Evolutionary conservation across 257 asterid species (phyloP).

Genomic region (Lantana camara): DNA sequence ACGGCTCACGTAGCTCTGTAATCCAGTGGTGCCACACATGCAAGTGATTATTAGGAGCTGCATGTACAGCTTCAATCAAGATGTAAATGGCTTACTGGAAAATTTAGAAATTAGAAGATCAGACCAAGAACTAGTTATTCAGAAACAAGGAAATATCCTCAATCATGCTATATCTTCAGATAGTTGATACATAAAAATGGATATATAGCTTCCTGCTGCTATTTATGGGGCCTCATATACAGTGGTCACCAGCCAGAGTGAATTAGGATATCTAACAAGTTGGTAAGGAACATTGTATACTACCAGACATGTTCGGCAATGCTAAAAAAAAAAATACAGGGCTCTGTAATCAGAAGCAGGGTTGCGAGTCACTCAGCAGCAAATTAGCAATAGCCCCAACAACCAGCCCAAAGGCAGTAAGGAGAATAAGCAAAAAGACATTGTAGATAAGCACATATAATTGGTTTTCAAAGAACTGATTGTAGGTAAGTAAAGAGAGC

Average conservation of each 20-base stretch:
- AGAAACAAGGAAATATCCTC: background rate
- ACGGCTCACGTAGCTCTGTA: background rate
- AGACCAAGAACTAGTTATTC: no score
- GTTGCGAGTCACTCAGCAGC: no score
- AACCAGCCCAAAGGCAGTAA: no score
- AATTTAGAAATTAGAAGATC: background rate
- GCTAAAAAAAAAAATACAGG: no score
- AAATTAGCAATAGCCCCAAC: no score
- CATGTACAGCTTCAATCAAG: background rate
- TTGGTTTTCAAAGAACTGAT: no score
- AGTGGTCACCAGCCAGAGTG: background rate
- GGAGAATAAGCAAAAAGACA: no score
- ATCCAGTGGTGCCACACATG: background rate
- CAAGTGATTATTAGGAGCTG: constrained; percentile 4
- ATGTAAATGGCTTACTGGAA: background rate
- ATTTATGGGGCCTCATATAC: background rate
- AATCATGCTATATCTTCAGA: background rate
- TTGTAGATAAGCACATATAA: no score
- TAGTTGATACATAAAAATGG: background rate
- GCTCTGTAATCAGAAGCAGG: no score
- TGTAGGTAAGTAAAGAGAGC: no score
- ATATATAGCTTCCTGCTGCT: background rate
- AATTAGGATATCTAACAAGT: background rate
- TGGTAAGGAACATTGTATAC: no score
- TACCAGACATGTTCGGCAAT: no score